phyloP scores from a whole-genome alignment of 306 rosid species.

The Oemleria cerasiformis region DNA sequence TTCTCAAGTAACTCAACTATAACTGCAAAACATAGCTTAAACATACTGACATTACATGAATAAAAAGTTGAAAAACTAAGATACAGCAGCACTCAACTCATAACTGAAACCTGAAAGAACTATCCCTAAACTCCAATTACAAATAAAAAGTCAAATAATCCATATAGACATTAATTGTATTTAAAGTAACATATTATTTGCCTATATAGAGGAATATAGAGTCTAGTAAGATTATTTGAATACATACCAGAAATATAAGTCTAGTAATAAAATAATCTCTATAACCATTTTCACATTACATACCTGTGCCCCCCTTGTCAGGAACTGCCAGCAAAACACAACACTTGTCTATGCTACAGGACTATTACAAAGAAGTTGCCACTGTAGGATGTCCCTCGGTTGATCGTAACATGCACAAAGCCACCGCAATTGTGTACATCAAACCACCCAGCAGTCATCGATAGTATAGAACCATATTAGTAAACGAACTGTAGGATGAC shows the following conservation, averaged over 20 bases:
- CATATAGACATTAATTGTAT: background rate
- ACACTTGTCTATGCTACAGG: background rate
- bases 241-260: background rate
- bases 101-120: background rate
- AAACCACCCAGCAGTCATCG: background rate
- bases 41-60: background rate
- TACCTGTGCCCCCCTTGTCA: background rate
- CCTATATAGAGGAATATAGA: background rate
- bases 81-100: background rate
- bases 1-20: background rate
- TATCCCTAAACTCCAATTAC: background rate
- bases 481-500: background rate
- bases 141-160: background rate
- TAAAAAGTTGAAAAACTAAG: background rate
- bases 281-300: constrained; percentile 1
- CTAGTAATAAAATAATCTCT: background rate
- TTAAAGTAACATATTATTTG: background rate
- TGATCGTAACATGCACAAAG: background rate
- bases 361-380: background rate
- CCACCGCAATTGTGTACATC: background rate
- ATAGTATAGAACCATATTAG: background rate
- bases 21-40: background rate
- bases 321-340: background rate
- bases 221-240: background rate
- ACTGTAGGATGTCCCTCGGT: background rate